phyloP scores from a whole-genome alignment of 1,284 basidiomycete species.

The Sutorius eximius region DNA sequence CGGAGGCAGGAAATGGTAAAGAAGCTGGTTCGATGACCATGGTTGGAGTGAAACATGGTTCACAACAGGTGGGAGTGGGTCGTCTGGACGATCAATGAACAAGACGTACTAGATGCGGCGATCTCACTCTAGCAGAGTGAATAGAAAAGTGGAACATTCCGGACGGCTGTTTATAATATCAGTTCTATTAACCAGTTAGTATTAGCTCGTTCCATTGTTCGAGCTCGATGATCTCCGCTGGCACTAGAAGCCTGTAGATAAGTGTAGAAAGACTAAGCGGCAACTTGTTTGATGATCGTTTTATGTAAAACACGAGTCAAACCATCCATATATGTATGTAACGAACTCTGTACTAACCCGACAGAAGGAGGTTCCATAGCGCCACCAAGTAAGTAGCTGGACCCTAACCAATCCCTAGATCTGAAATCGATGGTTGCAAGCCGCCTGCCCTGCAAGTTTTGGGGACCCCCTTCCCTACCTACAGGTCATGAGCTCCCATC shows the following conservation, averaged over 20 bases:
- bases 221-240: background rate
- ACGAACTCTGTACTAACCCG: background rate
- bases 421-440: background rate
- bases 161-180: background rate
- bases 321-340: background rate
- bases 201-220: background rate
- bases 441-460: background rate
- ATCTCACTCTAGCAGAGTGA: background rate
- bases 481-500: background rate
- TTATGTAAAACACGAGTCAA: background rate
- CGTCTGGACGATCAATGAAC: background rate
- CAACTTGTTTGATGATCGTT: background rate
- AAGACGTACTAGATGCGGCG: background rate
- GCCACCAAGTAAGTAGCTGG: background rate
- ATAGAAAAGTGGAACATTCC: background rate
- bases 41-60: background rate
- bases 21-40: conserved; percentile 60
- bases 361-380: too few species aligned
- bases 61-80: background rate
- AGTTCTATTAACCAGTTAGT: background rate
- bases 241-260: background rate
- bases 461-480: background rate
- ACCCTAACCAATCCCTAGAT: background rate
- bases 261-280: background rate
- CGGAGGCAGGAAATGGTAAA: conserved; percentile 60